These are phyloP conservation scores for Apophysomyces ossiformis DNA, from an alignment of 371 early-diverging fungal genomes.

Conservation along the genomic window DNA sequence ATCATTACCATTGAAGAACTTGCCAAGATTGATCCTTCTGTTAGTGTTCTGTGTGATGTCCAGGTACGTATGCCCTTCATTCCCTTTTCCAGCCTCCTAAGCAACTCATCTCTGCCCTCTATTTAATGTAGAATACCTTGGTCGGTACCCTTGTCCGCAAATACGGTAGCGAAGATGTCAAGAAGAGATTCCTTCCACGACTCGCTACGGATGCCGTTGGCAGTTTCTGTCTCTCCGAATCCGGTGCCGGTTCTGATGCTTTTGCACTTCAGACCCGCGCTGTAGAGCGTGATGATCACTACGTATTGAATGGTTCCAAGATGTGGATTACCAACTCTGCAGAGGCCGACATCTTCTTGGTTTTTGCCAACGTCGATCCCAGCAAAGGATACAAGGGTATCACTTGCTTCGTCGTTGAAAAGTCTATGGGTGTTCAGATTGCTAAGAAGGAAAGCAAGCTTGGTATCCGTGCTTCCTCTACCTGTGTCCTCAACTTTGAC, in stretches of 20 bases:
- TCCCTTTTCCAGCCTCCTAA: slow-evolving; percentile 50
- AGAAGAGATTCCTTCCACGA: slow-evolving; percentile 84
- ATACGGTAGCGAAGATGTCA: slow-evolving; percentile 76
- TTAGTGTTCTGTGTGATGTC: slow-evolving; percentile 94
- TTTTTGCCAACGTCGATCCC: slow-evolving; percentile 95
- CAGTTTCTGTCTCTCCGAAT: slow-evolving; percentile 95
- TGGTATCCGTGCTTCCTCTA: slow-evolving; percentile 96
- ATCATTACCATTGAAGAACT: slow-evolving; percentile 95
- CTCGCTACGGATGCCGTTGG: slow-evolving; percentile 88
- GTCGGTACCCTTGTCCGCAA: slow-evolving; percentile 95
- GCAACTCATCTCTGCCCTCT: background rate
- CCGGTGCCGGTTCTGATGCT: slow-evolving; percentile 94
- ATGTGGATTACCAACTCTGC: slow-evolving; percentile 92
- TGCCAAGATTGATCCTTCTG: slow-evolving; percentile 95
- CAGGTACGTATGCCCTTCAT: slow-evolving; percentile 58
- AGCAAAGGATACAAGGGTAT: slow-evolving; percentile 97
- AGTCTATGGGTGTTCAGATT: slow-evolving; percentile 92
- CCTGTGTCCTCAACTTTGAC: slow-evolving; percentile 94
- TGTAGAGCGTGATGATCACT: slow-evolving; percentile 88
- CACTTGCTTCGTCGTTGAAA: slow-evolving; percentile 96
- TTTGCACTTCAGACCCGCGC: slow-evolving; percentile 96
- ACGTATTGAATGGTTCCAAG: slow-evolving; percentile 90
- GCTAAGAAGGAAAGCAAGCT: slow-evolving; percentile 98
- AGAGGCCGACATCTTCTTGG: slow-evolving; percentile 95
- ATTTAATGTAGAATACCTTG: slow-evolving; percentile 76